Conservation (phyloP, 441 rosid species). For the Pelargonium myrrhifolium region DNA sequence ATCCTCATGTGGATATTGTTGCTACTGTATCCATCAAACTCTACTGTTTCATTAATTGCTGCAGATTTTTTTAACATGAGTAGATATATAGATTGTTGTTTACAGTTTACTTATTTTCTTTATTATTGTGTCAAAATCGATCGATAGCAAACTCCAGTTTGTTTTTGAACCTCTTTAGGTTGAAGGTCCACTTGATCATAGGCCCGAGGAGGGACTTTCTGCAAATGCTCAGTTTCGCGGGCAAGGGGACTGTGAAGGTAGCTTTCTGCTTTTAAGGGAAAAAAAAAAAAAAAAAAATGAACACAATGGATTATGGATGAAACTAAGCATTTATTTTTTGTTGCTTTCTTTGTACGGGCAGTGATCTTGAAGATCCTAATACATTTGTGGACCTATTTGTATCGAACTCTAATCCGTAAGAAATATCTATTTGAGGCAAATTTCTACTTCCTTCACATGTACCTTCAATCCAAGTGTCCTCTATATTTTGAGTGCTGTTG, state of each 20-base stretch:
- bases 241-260: conserved; percentile 21
- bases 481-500: not conserved
- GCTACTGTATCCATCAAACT: conserved; percentile 60
- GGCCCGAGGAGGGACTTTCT: conserved; percentile 43
- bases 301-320: not conserved
- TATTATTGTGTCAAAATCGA: not conserved
- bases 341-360: conserved; percentile 26
- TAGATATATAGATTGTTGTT: not conserved
- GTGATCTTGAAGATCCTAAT: conserved; percentile 80
- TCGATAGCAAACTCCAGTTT: not conserved
- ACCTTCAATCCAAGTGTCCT: not conserved
- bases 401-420: conserved; percentile 76
- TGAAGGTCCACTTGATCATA: conserved; percentile 56
- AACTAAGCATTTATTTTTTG: conserved; percentile 8
- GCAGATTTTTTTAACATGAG: not conserved
- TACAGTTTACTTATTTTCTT: not conserved
- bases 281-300: not conserved
- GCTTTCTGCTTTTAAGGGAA: not conserved
- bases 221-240: conserved; percentile 75
- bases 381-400: conserved; percentile 78
- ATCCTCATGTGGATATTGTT: conserved; percentile 83
- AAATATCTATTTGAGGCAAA: conserved; percentile 3
- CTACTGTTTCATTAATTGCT: not conserved
- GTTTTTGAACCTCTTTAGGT: conserved; percentile 40
- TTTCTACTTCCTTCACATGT: not conserved